These are phyloP conservation scores for Trifolium pratense DNA, from an alignment of 306 rosid genomes.

Conservation along the genomic window DNA sequence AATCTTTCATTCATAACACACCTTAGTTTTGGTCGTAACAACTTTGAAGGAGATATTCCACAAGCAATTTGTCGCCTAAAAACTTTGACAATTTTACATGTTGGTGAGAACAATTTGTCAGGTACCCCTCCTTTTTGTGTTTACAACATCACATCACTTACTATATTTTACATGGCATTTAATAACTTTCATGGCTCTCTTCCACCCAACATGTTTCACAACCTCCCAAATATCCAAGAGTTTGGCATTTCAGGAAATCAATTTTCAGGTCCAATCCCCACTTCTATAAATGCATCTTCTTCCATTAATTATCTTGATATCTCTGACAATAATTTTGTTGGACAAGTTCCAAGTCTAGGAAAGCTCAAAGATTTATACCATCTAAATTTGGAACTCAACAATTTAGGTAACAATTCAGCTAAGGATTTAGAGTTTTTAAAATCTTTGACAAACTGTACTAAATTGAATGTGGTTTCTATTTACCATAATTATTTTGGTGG, in stretches of 20 bases:
- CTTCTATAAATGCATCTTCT: not conserved
- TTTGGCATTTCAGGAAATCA: accelerated
- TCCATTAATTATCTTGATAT: not conserved
- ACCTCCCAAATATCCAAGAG: not conserved
- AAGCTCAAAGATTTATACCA: accelerated
- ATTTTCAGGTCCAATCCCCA: not conserved
- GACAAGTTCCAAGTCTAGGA: not conserved
- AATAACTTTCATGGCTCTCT: not conserved
- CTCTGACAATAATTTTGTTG: not conserved
- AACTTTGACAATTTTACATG: not conserved
- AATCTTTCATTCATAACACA: not conserved
- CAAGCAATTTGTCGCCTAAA: not conserved
- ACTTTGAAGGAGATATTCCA: not conserved
- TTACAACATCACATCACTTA: not conserved
- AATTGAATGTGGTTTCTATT: too few species aligned
- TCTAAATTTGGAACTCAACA: not conserved
- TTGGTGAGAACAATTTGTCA: not conserved
- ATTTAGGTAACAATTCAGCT: not conserved
- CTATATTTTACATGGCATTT: accelerated
- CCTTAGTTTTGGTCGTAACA: not conserved
- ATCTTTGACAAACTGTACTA: not conserved
- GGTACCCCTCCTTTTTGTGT: not conserved
- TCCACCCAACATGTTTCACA: not conserved
- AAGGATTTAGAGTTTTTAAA: not conserved
- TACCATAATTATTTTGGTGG: not conserved